Evolutionary conservation across 2,329 filamentous ascomycete species (phyloP), one percentile per base, ranked within the genome.

Genomic region (Fusarium heterosporum): DNA sequence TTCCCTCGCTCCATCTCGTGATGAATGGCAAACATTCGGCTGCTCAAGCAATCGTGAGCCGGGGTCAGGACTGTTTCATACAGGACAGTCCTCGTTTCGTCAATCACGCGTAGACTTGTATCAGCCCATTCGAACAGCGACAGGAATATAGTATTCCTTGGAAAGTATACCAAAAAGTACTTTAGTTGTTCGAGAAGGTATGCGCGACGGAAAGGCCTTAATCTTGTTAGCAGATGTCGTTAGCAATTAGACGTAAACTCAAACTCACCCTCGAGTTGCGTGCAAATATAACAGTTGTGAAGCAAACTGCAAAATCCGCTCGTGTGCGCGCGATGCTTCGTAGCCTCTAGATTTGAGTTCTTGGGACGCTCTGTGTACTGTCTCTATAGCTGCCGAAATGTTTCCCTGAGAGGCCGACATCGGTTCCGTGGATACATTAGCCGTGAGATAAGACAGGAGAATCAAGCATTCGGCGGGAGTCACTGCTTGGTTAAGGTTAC

Each of bases 111-210:
- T 41, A 93, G 87, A 9, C 89, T 87, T 3, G 87, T 83, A 74
- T 95, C 90, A 64, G 92, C 89, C 82, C 89, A 91, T n/a, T 89
- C 85, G 66, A 90, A 90, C 1, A 96, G 79, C 2, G 85, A 82
- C 2, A 96, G 83, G 63, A 97, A 90, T 8, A 93, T 83, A 2
- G 88, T 91, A 78, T 97, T 97, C 47, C 83, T 82, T 0, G 93
- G 93, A 74, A 93, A 97, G 8, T 80, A 74, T 0, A 72, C 70
- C 22, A 96, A 81, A 63, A 90, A 91, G 3, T 82, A 78, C 6
- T 81, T 78, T 1, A 97, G 79, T 13, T 89, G 80, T 9, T 84
- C 78, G 41, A 91, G 89, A 32, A 96, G 76, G 17, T 89, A 83
- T 0, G 83, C 80, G 6, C 92, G 90, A 51, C 89, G 89, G 77